Percentiles rank a stretch among this genome's conserved stretches.
Evolutionary conservation across 2,329 filamentous ascomycete genomes (phyloP).

Genomic region (Claviceps monticola): DNA sequence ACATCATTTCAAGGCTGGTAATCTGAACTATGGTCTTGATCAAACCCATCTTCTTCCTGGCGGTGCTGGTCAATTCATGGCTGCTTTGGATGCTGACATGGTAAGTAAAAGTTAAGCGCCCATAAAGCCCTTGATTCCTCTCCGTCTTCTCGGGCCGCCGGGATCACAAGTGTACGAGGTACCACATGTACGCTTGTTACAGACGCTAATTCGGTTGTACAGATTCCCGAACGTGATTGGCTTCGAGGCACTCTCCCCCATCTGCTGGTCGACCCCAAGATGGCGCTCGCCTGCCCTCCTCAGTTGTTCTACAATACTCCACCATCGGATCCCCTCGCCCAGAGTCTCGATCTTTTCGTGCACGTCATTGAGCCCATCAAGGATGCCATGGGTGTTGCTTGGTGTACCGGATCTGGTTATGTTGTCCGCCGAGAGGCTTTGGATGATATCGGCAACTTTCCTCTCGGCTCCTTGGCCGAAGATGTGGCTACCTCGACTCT

Average conservation of each 20-base stretch:
- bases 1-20: conserved; percentile 50
- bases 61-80: conserved; percentile 43
- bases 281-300: conserved; percentile 45
- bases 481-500: conserved; percentile 45
- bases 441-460: conserved; percentile 47
- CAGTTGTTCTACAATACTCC: conserved; percentile 53
- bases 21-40: conserved; percentile 46
- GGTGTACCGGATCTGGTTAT: conserved; percentile 52
- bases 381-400: conserved; percentile 40
- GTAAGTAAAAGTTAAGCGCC: conserved; percentile 12
- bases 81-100: conserved; percentile 55
- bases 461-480: conserved; percentile 44
- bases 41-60: conserved; percentile 35
- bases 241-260: conserved; percentile 46
- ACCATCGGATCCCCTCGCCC: conserved; percentile 40
- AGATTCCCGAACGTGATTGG: conserved; percentile 48
- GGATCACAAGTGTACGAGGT: too few species aligned
- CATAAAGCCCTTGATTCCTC: background rate
- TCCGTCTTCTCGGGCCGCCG: background rate
- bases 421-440: conserved; percentile 44
- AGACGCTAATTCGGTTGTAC: too few species aligned
- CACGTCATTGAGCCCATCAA: conserved; percentile 38
- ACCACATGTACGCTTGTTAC: too few species aligned
- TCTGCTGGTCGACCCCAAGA: conserved; percentile 39
- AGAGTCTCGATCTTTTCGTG: conserved; percentile 45